These are phyloP conservation scores for Psophocarpus tetragonolobus DNA, from an alignment of 306 rosid genomes.

Conservation along the genomic window DNA sequence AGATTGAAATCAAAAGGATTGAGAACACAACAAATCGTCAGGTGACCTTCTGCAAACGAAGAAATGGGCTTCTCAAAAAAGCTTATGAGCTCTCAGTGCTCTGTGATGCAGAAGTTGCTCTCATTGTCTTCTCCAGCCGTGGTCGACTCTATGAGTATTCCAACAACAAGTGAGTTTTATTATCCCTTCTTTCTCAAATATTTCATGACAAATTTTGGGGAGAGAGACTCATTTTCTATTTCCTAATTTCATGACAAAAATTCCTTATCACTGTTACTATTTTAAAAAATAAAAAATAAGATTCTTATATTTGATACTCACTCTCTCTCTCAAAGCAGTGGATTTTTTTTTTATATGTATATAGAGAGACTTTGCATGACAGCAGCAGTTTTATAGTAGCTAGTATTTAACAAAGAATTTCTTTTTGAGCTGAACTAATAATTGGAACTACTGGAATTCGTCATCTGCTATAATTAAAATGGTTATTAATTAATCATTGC, in stretches of 20 bases:
- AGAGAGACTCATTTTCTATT: too few relatives aligned
- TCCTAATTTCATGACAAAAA: too few relatives aligned
- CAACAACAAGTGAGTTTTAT: constrained; percentile 72
- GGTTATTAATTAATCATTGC: background rate
- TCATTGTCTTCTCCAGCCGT: constrained; percentile 88
- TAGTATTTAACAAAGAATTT: background rate
- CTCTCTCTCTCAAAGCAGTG: too few relatives aligned
- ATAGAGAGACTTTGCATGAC: background rate
- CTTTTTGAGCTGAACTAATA: background rate
- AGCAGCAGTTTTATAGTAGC: too few relatives aligned
- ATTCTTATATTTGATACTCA: too few relatives aligned
- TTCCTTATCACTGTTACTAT: too few relatives aligned
- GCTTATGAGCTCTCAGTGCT: constrained; percentile 93
- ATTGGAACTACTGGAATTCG: background rate
- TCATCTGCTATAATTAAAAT: background rate
- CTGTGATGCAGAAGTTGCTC: constrained; percentile 92
- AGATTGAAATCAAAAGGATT: constrained; percentile 93
- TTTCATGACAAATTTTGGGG: too few relatives aligned
- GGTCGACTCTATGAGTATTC: constrained; percentile 92
- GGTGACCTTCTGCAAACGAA: constrained; percentile 93
- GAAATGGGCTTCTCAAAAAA: constrained; percentile 89
- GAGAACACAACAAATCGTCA: constrained; percentile 90
- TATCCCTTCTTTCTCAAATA: too few relatives aligned
- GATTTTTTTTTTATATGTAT: too few relatives aligned
- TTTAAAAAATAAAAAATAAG: too few relatives aligned